A percentile compares a stretch with the other conserved stretches of the same genome.
These are phyloP conservation scores for Pterula multifida DNA, from an alignment of 1,284 basidiomycete species.

Conservation along the genomic window DNA sequence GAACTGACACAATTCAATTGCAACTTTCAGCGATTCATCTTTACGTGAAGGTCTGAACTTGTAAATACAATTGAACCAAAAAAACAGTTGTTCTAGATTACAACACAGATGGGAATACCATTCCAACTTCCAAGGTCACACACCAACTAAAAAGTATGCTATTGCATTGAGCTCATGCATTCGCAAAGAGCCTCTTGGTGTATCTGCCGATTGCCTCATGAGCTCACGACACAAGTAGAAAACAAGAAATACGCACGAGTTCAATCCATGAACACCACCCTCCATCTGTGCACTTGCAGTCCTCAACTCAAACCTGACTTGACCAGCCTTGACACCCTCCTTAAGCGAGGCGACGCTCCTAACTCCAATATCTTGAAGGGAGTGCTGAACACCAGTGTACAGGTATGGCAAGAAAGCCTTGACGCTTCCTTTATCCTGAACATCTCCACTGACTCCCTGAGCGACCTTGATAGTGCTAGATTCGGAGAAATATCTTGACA, in stretches of 20 bases:
- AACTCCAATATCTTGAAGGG: conserved; percentile 90
- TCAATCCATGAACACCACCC: conserved; percentile 89
- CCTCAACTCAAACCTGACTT: conserved; percentile 85
- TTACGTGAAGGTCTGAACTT: no score
- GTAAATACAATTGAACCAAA: no score
- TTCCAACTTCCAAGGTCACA: no score
- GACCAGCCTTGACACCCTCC: conserved; percentile 49
- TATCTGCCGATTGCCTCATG: conserved; percentile 13
- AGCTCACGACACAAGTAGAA: background rate
- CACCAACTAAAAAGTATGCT: no score
- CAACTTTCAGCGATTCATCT: no score
- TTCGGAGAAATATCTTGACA: conserved; percentile 95
- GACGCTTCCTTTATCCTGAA: conserved; percentile 94
- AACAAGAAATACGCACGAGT: conserved; percentile 47
- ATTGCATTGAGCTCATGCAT: no score
- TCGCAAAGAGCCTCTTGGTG: conserved; percentile 19
- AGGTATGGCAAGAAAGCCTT: conserved; percentile 90
- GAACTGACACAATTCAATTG: no score
- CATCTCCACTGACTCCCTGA: conserved; percentile 93
- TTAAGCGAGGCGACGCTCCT: conserved; percentile 53
- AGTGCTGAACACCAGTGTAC: conserved; percentile 89
- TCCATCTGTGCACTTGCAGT: conserved; percentile 95
- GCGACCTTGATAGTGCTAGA: conserved; percentile 92
- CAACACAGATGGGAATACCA: no score
- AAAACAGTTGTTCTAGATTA: no score